Base-by-base conservation (phyloP, 2,329 filamentous ascomycete genomes). In the Sporothrix schenckii region DNA sequence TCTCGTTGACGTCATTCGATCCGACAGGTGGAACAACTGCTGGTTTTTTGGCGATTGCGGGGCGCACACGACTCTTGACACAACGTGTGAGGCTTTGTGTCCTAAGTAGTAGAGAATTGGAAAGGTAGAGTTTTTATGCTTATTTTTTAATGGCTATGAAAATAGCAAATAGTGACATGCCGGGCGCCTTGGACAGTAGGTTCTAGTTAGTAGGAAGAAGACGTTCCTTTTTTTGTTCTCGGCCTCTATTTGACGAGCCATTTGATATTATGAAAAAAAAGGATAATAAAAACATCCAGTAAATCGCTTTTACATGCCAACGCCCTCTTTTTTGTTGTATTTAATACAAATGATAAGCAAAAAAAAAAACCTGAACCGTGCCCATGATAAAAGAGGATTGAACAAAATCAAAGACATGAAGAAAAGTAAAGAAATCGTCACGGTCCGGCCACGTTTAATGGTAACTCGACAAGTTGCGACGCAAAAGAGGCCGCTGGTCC, bases 401-500 rank as follows among this genome's bases (percentile, higher is more conserved):
- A 13, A 68, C 21, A 44, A 58, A 58, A 24, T 21, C 2, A 67
- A 58, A 58, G 27, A 39, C 52, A 16, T 41, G 44, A 50, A 10
- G 19, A 52, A 52, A 54, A 41, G 66, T 16, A 67, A 50, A 52
- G 27, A 21, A n/a, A 30, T 24, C 24, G 50, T 21, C 13, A 52
- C 19, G 14, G 11, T 13, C 14, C 27, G 11, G 7, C 30, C 30
- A n/a, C 10, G 16, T 19, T 66, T 47, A 54, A 27, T 71, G 66
- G 68, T 69, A 69, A 50, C 72, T 72, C 50, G 74, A 74, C 66
- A 72, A 58, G 72, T 76, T 77, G 44, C 80, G 77, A 71, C 79
- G 74, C 63, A 81, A 72, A 4, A 80, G 67, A 19, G 83, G 82
- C 61, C 82, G 77, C 70, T 81, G 79, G 66, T 83, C 83, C 79